Percentiles rank a stretch among this genome's conserved stretches.
phyloP scores from a whole-genome alignment of 257 asterid genomes.

The Forsythia viridissima region DNA sequence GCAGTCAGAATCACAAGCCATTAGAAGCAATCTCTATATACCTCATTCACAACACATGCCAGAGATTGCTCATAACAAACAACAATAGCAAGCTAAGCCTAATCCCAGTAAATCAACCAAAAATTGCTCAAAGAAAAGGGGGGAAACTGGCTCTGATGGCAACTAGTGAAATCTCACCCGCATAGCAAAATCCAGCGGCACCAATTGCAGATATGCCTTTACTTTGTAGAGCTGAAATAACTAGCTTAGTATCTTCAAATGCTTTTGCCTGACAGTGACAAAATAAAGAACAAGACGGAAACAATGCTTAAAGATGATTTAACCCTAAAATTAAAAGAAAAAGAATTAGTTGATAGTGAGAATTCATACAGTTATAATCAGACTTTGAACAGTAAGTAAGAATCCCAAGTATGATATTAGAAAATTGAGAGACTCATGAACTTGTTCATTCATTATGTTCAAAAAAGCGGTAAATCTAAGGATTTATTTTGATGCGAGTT shows the following conservation, averaged over 20 bases:
- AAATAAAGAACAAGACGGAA: neutral
- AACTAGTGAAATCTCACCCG: conserved; percentile 38
- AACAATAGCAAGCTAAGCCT: neutral
- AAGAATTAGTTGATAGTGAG: too few relatives aligned
- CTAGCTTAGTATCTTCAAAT: conserved; percentile 45
- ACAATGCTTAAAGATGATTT: too few relatives aligned
- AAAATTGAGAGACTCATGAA: neutral
- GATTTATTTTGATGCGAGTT: neutral
- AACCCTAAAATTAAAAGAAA: too few relatives aligned
- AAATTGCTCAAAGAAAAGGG: neutral
- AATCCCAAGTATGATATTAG: too few relatives aligned
- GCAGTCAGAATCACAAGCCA: neutral
- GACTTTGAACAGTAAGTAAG: too few relatives aligned
- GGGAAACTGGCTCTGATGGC: neutral
- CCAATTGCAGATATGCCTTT: conserved; percentile 53
- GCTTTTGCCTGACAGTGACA: conserved; percentile 46
- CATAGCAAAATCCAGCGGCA: conserved; percentile 73
- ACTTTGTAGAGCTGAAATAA: conserved; percentile 46
- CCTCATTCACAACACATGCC: neutral
- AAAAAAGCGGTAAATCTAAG: too few relatives aligned
- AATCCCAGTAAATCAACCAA: neutral
- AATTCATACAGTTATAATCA: too few relatives aligned
- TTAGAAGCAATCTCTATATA: neutral
- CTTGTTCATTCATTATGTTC: neutral
- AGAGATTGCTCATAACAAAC: neutral